phyloP scores from a whole-genome alignment of 108 stramenopile genomes.

The Cyclotella sp. region DNA sequence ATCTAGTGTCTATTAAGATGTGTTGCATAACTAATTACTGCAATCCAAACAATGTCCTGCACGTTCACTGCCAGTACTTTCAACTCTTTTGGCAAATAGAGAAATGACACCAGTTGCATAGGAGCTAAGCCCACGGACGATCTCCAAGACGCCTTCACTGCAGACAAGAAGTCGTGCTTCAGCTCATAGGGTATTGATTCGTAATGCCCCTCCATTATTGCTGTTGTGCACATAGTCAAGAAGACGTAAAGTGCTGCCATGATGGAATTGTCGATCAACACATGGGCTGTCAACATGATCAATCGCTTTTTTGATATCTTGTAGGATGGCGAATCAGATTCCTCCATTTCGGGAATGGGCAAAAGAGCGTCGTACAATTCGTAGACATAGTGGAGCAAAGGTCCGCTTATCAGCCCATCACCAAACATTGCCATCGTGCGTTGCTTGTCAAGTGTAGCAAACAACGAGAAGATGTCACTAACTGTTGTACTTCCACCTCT shows the following conservation, averaged over 20 bases:
- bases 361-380: conserved; percentile 2
- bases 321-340: not conserved
- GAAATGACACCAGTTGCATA: conserved; percentile 2
- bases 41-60: conserved; percentile 12
- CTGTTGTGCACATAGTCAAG: conserved; percentile 8
- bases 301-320: not conserved
- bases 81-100: conserved; percentile 8
- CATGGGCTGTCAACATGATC: not conserved
- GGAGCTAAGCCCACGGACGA: conserved; percentile 9
- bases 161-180: conserved; percentile 1
- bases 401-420: conserved; percentile 7
- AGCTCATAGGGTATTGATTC: conserved; percentile 10
- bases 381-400: conserved; percentile 5
- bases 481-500: not conserved
- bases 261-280: conserved; percentile 7
- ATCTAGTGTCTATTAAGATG: conserved; percentile 2
- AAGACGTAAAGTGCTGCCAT: conserved; percentile 3
- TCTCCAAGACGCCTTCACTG: conserved; percentile 5
- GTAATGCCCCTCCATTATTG: conserved; percentile 10
- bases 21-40: conserved; percentile 15
- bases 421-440: conserved; percentile 7
- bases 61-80: conserved; percentile 16
- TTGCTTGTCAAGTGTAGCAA: not conserved
- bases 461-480: not conserved
- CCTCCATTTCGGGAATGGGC: not conserved